Percentiles rank a stretch among this genome's conserved stretches.
Evolutionary conservation across 345 rosid species (phyloP).

Genomic region (Salix purpurea): DNA sequence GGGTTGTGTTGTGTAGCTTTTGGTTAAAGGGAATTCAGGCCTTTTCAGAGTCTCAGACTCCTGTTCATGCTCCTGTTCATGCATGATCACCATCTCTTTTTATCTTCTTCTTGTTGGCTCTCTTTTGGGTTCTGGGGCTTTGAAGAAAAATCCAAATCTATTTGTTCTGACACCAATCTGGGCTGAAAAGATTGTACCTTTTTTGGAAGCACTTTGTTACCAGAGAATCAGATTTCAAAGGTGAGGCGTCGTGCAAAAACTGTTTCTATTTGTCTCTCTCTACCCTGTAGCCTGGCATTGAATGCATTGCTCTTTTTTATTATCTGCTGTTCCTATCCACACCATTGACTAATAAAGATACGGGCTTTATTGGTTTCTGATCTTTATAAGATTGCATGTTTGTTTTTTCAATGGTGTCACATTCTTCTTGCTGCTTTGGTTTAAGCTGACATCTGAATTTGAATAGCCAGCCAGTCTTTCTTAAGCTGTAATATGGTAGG

Average conservation of each 20-base stretch:
- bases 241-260: not conserved
- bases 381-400: not conserved
- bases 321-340: not conserved
- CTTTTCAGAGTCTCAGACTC: slow-evolving; percentile 6
- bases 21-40: slow-evolving; percentile 14
- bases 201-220: not conserved
- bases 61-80: slow-evolving; percentile 14
- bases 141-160: not conserved
- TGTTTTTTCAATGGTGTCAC: not conserved
- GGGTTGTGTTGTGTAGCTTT: slow-evolving; percentile 16
- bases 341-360: not conserved
- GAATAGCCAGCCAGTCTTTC: not conserved
- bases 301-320: not conserved
- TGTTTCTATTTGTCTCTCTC: not conserved
- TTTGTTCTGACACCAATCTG: not conserved
- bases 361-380: not conserved
- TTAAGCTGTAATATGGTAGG: not conserved
- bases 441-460: not conserved
- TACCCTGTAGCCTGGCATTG: not conserved
- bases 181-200: not conserved
- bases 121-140: not conserved
- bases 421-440: not conserved
- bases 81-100: not conserved
- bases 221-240: not conserved
- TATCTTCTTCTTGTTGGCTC: not conserved